These are phyloP conservation scores for Trametes coccinea DNA, from an alignment of 768 basidiomycete species.

Conservation along the genomic window DNA sequence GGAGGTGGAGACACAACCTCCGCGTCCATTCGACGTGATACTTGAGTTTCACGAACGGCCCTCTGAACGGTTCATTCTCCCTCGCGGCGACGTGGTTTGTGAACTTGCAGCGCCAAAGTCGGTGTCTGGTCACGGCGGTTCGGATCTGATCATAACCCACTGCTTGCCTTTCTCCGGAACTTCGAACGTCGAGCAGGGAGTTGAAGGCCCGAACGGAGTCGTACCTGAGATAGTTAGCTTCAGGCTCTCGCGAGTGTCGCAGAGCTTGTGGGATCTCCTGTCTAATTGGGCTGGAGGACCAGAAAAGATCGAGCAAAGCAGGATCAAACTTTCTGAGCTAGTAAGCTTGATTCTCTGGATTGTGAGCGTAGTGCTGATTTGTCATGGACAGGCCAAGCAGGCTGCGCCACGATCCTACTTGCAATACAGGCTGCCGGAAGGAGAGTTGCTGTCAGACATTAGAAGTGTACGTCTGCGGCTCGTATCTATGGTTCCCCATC, in stretches of 20 bases:
- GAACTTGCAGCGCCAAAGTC: conserved; percentile 35
- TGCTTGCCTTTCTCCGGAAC: conserved; percentile 45
- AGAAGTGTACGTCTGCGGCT: conserved; percentile 46
- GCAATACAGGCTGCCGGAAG: conserved; percentile 56
- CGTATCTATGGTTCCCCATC: neutral
- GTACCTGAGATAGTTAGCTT: conserved; percentile 45
- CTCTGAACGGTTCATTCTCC: conserved; percentile 67
- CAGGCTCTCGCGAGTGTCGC: conserved; percentile 48
- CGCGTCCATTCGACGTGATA: conserved; percentile 70
- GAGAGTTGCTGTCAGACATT: conserved; percentile 57
- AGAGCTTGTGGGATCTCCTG: conserved; percentile 58
- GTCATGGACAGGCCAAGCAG: conserved; percentile 34
- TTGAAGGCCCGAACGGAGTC: neutral
- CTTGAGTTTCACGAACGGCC: conserved; percentile 68
- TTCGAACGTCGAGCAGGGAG: neutral
- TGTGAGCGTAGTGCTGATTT: neutral
- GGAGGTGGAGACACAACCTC: conserved; percentile 25
- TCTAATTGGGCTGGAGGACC: conserved; percentile 61
- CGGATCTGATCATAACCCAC: conserved; percentile 27
- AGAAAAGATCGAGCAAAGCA: conserved; percentile 52
- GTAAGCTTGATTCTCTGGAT: conserved; percentile 36
- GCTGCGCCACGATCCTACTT: conserved; percentile 50
- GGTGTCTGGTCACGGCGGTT: neutral
- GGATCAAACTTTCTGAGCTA: conserved; percentile 43
- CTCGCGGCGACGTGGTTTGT: conserved; percentile 56